Base-by-base conservation (phyloP, 2,329 filamentous ascomycete genomes). In the Ophiostoma quercus region DNA sequence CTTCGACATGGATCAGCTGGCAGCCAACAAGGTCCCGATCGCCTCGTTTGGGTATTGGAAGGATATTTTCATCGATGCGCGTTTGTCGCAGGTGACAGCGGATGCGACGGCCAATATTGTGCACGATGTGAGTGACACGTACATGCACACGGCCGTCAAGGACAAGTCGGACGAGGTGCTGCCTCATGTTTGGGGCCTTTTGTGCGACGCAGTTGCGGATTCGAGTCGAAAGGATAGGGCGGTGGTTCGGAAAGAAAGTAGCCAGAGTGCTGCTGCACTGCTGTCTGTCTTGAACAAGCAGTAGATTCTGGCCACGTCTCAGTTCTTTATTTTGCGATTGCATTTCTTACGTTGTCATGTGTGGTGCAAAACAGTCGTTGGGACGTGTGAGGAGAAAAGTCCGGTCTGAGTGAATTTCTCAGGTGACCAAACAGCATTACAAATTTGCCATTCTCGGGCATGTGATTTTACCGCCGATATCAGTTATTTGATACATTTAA, bases 101-200 rank as follows among this genome's bases (percentile, higher is more conserved):
- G 14, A 11, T 4, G 22, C 3, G 11, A 47, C 39, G n/a, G n/a
- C 37, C n/a, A 66, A 43, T 2, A 68, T 73, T 9, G 2, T 2
- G 8, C n/a, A 19, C n/a, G 47, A n/a, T 4, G 16, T 39, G 12
- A 14, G 32, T 32, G 9, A 22, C 12, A 39, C 47, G 5, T 66
- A 72, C 7, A 62, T 68, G 67, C 73, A 74, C 69, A 73, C 73
- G 29, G 71, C 73, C 3, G 25, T 74, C 32, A 70, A 71, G 67
- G 73, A 74, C 63, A 29, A 8, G 1, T 14, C 71, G 1, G 25
- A n/a, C 0, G 29, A 14, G 8, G 70, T 73, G 8, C 47, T 71
- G 32, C 29, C 57, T 7, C n/a, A 4, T 6, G 16, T 67, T 2
- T 71, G 67, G 70, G 5, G 7, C 4, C 2, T 65, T 12, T 41